Percentiles rank a stretch among this genome's conserved stretches.
Conservation (phyloP, 768 basidiomycete genomes). For the Termitomyces sp. region DNA sequence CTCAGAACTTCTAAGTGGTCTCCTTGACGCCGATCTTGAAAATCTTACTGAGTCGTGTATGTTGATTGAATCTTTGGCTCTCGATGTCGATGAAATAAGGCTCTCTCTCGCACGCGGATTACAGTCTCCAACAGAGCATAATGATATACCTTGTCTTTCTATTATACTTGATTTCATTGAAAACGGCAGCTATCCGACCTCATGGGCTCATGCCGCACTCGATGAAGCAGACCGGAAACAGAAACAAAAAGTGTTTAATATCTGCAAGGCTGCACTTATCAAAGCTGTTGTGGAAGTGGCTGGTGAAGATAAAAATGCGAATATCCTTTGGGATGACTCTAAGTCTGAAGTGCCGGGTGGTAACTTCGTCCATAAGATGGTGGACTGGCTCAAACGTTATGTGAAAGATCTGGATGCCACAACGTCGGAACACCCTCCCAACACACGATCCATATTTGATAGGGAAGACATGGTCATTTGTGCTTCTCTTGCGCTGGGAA, state of each 20-base stretch:
- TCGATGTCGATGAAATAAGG: conserved; percentile 78
- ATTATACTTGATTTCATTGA: conserved; percentile 75
- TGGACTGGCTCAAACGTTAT: conserved; percentile 69
- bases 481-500: conserved; percentile 79
- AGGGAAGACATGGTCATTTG: conserved; percentile 81
- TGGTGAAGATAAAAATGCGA: conserved; percentile 76
- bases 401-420: conserved; percentile 34
- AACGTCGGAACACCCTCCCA: conserved; percentile 25
- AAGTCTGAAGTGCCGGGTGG: conserved; percentile 60
- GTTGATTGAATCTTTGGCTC: conserved; percentile 70
- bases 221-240: conserved; percentile 49
- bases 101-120: conserved; percentile 66
- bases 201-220: conserved; percentile 51
- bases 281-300: conserved; percentile 84
- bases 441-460: conserved; percentile 18
- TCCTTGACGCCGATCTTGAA: conserved; percentile 67
- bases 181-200: conserved; percentile 59
- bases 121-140: conserved; percentile 55
- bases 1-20: conserved; percentile 38
- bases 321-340: conserved; percentile 72
- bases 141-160: conserved; percentile 54
- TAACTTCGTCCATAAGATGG: conserved; percentile 68
- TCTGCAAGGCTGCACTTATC: conserved; percentile 83
- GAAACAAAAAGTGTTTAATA: conserved; percentile 71
- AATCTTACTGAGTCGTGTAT: conserved; percentile 72